Evolutionary conservation across 164 flowering plant species (phyloP), one percentile per base, ranked within the genome.

Genomic region (Hamamelis virginiana): DNA sequence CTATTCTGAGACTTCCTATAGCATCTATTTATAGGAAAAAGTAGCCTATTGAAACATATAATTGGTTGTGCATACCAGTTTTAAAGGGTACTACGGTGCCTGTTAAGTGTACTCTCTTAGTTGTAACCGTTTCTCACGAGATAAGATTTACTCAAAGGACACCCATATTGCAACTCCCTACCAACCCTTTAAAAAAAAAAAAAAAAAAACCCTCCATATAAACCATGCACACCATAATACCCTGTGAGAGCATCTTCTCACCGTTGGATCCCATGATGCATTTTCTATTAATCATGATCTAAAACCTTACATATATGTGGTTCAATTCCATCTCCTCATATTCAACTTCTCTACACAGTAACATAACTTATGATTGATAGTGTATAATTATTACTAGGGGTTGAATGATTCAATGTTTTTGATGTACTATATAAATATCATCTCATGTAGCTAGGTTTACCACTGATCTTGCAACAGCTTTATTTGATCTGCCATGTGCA

Each of bases 11-110:
- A 60, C 3, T 11, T n/a, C 71, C 43, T 16, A 13, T 19, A 16
- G 65, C 43, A 59, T 46, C 56, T 69, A 69, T 72, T 77, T 77
- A 77, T 69, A 77, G 72, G 38, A 48, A 66, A 33, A 62, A 19
- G 22, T 15, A 41, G 48, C 18, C 1, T 6, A 33, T 33, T 33
- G 6, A 33, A 33, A 33, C 4, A 6, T 33, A 33, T 2, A 33
- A 33, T 33, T 33, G 41, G 41, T 33, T 2, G 41, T 33, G 6
- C 6, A 33, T 33, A 33, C 41, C 41, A 13, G 1, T 65, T 41
- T 13, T 9, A 48, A 56, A 28, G 22, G 25, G 41, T 16, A 66
- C 15, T 2, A 19, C 9, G 56, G 63, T 48, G 51, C 26, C 71
- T 60, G 62, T 61, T 46, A 43, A 67, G 69, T 71, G 72, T 71